Evolutionary conservation across 306 rosid species (phyloP).

Genomic region (Fagus crenata): DNA sequence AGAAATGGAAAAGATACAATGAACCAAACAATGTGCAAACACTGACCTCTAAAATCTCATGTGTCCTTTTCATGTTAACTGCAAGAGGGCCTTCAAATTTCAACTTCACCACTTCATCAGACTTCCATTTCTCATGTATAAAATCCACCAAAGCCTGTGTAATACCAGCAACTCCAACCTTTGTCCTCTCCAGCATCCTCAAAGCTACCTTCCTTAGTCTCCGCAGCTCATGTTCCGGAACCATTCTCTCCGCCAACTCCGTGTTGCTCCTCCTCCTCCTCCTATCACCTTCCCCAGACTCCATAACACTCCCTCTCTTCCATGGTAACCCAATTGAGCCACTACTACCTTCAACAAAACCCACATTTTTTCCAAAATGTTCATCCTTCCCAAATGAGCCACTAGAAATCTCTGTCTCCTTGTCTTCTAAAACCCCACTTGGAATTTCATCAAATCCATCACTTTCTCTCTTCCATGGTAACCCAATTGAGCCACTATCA

Average conservation of each 20-base stretch:
- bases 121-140: slow-evolving; percentile 67
- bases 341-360: slow-evolving; percentile 7
- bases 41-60: slow-evolving; percentile 67
- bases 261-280: slow-evolving; percentile 59
- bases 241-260: slow-evolving; percentile 52
- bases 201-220: slow-evolving; percentile 81
- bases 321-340: slow-evolving; percentile 29
- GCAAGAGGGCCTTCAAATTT: slow-evolving; percentile 75
- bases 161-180: slow-evolving; percentile 74
- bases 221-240: slow-evolving; percentile 75
- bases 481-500: slow-evolving; percentile 18
- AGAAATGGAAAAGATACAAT: neutral
- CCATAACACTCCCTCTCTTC: slow-evolving; percentile 25
- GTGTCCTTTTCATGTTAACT: slow-evolving; percentile 76
- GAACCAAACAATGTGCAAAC: neutral
- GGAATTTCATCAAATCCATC: slow-evolving; percentile 22
- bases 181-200: slow-evolving; percentile 73
- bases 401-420: slow-evolving; percentile 22
- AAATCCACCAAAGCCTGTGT: slow-evolving; percentile 68
- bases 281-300: slow-evolving; percentile 33
- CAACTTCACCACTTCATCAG: slow-evolving; percentile 79
- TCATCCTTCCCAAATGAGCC: slow-evolving; percentile 16
- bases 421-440: slow-evolving; percentile 6
- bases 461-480: slow-evolving; percentile 31
- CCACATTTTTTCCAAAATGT: slow-evolving; percentile 1